Conservation (phyloP, 2,329 filamentous ascomycete genomes). For the Hypoxylon sp. region DNA sequence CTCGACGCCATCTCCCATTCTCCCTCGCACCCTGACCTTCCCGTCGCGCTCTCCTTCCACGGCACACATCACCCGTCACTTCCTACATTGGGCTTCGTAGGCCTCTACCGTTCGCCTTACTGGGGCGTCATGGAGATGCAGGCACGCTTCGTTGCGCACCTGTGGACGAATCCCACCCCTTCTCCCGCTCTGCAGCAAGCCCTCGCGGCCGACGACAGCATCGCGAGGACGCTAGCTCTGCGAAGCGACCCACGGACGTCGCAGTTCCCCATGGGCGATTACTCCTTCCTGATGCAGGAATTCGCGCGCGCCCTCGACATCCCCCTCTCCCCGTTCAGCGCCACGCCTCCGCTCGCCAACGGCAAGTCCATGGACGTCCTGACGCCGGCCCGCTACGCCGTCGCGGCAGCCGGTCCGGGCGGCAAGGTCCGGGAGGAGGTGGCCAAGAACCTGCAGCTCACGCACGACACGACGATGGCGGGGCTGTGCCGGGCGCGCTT, state of each 20-base stretch:
- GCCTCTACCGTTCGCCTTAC: conserved; percentile 84
- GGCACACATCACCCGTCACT: conserved; percentile 68
- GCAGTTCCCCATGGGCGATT: conserved; percentile 88
- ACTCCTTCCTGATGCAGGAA: conserved; percentile 76
- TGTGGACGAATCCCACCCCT: conserved; percentile 58
- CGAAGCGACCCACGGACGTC: conserved; percentile 60
- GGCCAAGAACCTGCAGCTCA: conserved; percentile 55
- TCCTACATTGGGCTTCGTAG: conserved; percentile 76
- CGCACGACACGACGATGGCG: conserved; percentile 51
- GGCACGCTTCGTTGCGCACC: conserved; percentile 69
- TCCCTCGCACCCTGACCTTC: conserved; percentile 61
- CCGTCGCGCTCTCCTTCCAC: conserved; percentile 72
- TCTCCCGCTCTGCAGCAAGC: conserved; percentile 49
- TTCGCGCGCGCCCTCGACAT: conserved; percentile 68
- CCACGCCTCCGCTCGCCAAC: conserved; percentile 51
- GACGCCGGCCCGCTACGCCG: conserved; percentile 63
- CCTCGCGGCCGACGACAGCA: conserved; percentile 54
- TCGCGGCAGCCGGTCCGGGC: conserved; percentile 38
- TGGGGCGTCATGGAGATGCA: conserved; percentile 93
- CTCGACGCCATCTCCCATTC: conserved; percentile 66
- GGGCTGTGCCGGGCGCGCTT: conserved; percentile 58
- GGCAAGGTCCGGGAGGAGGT: conserved; percentile 48
- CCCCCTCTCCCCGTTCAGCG: conserved; percentile 47
- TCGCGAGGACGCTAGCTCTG: conserved; percentile 58
- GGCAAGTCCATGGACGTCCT: conserved; percentile 59